Percentiles rank a stretch among this genome's conserved stretches.
Evolutionary conservation across 2,329 filamentous ascomycete genomes (phyloP).

Genomic region (Incumbomyces delicatus): DNA sequence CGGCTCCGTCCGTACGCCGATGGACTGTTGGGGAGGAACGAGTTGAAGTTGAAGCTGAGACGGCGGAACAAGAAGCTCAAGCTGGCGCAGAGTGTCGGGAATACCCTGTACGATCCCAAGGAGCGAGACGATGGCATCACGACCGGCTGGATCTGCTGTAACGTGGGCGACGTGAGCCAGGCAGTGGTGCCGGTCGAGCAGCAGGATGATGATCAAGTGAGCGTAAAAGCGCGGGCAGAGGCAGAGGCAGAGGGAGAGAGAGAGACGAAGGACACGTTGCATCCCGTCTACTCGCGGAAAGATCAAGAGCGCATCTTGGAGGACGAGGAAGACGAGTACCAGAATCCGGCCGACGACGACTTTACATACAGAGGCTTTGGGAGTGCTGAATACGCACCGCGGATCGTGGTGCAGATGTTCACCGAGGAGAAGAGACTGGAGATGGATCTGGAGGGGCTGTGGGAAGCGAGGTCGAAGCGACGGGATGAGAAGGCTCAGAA

Average conservation of each 20-base stretch:
- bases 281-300: slow-evolving; percentile 7
- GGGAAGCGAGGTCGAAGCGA: slow-evolving; percentile 33
- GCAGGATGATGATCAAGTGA: slow-evolving; percentile 6
- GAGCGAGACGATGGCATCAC: slow-evolving; percentile 73
- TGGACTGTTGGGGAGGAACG: slow-evolving; percentile 78
- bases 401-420: slow-evolving; percentile 61
- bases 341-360: slow-evolving; percentile 31
- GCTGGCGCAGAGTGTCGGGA: slow-evolving; percentile 63
- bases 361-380: slow-evolving; percentile 65
- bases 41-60: slow-evolving; percentile 77
- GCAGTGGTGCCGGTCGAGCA: slow-evolving; percentile 28
- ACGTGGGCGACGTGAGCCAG: slow-evolving; percentile 59
- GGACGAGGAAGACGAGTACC: slow-evolving; percentile 21
- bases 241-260: slow-evolving; percentile 1
- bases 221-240: neutral
- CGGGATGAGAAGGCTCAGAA: slow-evolving; percentile 9
- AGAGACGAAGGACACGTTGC: slow-evolving; percentile 17
- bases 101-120: slow-evolving; percentile 42
- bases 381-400: slow-evolving; percentile 44
- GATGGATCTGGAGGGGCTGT: slow-evolving; percentile 57
- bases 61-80: slow-evolving; percentile 73
- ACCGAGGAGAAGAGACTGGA: slow-evolving; percentile 60
- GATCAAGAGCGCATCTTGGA: slow-evolving; percentile 20
- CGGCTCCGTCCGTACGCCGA: slow-evolving; percentile 70
- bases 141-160: slow-evolving; percentile 94